Conservation (phyloP, 257 asterid species). For the Nicotiana undulata region DNA sequence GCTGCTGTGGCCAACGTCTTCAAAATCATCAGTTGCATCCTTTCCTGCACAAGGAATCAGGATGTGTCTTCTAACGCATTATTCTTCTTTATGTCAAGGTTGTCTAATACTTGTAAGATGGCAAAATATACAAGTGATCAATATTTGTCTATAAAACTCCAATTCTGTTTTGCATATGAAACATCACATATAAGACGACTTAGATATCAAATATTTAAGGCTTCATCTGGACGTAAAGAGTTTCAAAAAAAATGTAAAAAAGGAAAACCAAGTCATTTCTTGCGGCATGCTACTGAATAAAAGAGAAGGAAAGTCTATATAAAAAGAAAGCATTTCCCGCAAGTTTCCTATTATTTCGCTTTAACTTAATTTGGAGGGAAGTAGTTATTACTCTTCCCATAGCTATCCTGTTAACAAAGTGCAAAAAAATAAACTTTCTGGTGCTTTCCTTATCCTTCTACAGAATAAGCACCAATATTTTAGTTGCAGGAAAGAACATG, state of each 20-base stretch:
- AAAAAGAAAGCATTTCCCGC: neutral
- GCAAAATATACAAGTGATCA: neutral
- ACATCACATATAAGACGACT: neutral
- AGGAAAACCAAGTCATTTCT: neutral
- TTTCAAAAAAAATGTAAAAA: neutral
- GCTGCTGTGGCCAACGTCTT: conserved; percentile 83
- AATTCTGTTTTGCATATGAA: neutral
- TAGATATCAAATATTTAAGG: neutral
- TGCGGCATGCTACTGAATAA: neutral
- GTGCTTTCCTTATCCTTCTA: neutral
- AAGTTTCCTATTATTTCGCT: neutral
- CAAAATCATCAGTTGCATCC: conserved; percentile 84
- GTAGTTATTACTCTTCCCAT: neutral
- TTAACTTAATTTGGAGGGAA: neutral
- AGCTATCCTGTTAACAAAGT: neutral
- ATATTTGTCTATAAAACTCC: neutral
- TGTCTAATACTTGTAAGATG: neutral
- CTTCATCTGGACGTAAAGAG: neutral
- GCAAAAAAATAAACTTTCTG: neutral
- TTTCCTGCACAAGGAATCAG: conserved; percentile 39
- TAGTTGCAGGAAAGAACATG: neutral
- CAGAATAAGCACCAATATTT: neutral
- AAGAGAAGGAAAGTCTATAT: neutral
- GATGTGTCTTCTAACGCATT: neutral
- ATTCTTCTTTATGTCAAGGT: neutral